These are phyloP conservation scores for Ramularia endophylla DNA, from an alignment of 2,329 filamentous ascomycete species.

Conservation along the genomic window DNA sequence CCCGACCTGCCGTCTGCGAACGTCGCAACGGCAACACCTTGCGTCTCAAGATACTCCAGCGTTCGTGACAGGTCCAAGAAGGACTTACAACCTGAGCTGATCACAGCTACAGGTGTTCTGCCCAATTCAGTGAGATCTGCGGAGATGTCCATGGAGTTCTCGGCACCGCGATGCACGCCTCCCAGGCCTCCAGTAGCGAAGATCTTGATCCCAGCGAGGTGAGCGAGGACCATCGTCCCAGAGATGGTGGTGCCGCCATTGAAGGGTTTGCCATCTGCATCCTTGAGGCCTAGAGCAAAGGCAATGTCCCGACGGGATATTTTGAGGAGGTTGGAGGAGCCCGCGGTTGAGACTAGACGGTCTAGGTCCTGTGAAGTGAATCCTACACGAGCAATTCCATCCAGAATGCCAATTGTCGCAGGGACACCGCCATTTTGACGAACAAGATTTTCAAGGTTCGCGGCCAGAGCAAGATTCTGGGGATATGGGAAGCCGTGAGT, in stretches of 20 bases:
- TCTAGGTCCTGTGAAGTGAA: constrained; percentile 66
- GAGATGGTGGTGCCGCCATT: constrained; percentile 92
- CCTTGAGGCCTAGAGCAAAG: constrained; percentile 69
- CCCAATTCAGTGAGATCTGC: constrained; percentile 93
- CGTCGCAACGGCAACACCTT: constrained; percentile 76
- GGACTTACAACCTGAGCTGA: constrained; percentile 90
- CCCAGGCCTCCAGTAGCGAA: constrained; percentile 94
- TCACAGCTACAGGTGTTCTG: constrained; percentile 77
- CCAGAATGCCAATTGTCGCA: constrained; percentile 82
- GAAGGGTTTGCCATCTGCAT: constrained; percentile 59
- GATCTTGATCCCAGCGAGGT: constrained; percentile 79
- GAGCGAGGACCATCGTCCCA: constrained; percentile 84
- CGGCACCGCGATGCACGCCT: constrained; percentile 84
- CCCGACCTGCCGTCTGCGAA: constrained; percentile 76
- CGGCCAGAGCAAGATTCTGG: constrained; percentile 68
- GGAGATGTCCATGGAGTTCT: constrained; percentile 85
- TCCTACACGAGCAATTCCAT: constrained; percentile 77
- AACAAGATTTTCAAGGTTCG: constrained; percentile 73
- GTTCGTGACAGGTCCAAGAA: constrained; percentile 90
- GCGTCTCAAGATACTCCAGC: constrained; percentile 69
- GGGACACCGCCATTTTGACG: constrained; percentile 76
- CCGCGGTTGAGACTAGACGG: constrained; percentile 58
- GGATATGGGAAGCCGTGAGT: constrained; percentile 78
- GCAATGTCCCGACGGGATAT: constrained; percentile 82
- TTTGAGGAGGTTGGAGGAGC: constrained; percentile 60